Evolutionary conservation across 176 grass and related monocot species (phyloP).

Genomic region (Urochloa ruziziensis): DNA sequence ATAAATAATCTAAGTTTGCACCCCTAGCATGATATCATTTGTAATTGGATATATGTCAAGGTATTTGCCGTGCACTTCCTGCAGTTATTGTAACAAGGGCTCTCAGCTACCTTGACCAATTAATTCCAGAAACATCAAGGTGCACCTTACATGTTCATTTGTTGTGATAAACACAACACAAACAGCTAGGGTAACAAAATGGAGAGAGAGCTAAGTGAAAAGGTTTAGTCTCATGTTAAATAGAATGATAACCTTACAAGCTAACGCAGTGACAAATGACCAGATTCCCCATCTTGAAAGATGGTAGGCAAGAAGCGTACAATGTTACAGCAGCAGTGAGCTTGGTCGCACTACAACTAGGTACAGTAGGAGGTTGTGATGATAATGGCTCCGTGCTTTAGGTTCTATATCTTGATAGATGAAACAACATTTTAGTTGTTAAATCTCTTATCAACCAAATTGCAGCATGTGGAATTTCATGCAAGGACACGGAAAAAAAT

Average conservation of each 20-base stretch:
- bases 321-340: neutral
- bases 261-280: neutral
- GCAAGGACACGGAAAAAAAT: too few relatives aligned
- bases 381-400: neutral
- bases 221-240: neutral
- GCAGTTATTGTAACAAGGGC: neutral
- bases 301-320: neutral
- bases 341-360: neutral
- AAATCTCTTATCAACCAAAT: too few relatives aligned
- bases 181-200: neutral
- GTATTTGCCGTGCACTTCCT: neutral
- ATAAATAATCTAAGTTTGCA: neutral
- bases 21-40: neutral
- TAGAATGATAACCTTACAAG: neutral
- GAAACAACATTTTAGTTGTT: too few relatives aligned
- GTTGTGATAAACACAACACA: neutral
- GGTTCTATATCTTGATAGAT: neutral
- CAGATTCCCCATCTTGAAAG: neutral
- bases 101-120: neutral
- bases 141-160: neutral
- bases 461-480: neutral
- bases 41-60: neutral
- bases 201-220: neutral
- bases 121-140: neutral
- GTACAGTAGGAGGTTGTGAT: neutral